Evolutionary conservation across 768 basidiomycete genomes (phyloP).

Genomic region (Leccinum imitatum): DNA sequence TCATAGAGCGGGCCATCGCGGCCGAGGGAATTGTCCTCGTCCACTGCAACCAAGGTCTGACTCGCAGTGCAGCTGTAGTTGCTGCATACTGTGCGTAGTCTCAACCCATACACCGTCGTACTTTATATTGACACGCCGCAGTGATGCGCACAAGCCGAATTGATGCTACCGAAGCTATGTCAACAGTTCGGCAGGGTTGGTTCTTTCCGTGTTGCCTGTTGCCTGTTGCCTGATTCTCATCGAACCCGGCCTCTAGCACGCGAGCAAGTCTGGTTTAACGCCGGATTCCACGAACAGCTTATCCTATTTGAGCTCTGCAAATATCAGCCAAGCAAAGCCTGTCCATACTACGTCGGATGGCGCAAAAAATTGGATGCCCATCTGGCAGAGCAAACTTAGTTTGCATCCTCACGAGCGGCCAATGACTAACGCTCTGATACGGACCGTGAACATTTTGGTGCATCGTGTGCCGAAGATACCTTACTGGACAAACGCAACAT

Average conservation of each 20-base stretch:
- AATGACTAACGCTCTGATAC: slow-evolving; percentile 11
- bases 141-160: slow-evolving; percentile 69
- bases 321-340: slow-evolving; percentile 57
- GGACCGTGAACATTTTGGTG: slow-evolving; percentile 11
- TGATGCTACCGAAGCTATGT: slow-evolving; percentile 56
- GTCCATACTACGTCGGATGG: slow-evolving; percentile 71
- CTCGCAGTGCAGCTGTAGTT: slow-evolving; percentile 66
- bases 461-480: slow-evolving; percentile 5
- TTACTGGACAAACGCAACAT: slow-evolving; percentile 19
- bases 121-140: slow-evolving; percentile 27
- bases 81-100: slow-evolving; percentile 68
- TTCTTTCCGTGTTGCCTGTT: slow-evolving; percentile 5
- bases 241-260: slow-evolving; percentile 44
- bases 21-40: slow-evolving; percentile 63
- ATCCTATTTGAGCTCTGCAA: slow-evolving; percentile 72
- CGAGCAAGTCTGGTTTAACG: slow-evolving; percentile 75
- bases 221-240: slow-evolving; percentile 6
- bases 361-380: slow-evolving; percentile 52
- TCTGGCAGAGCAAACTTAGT: slow-evolving; percentile 35
- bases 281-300: slow-evolving; percentile 79
- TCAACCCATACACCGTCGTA: neutral
- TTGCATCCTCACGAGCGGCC: slow-evolving; percentile 2
- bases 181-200: slow-evolving; percentile 58
- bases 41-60: slow-evolving; percentile 65
- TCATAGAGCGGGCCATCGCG: slow-evolving; percentile 61